Evolutionary conservation across 495 filamentous ascomycete genomes (phyloP).

Genomic region (Cryomyces antarcticus): DNA sequence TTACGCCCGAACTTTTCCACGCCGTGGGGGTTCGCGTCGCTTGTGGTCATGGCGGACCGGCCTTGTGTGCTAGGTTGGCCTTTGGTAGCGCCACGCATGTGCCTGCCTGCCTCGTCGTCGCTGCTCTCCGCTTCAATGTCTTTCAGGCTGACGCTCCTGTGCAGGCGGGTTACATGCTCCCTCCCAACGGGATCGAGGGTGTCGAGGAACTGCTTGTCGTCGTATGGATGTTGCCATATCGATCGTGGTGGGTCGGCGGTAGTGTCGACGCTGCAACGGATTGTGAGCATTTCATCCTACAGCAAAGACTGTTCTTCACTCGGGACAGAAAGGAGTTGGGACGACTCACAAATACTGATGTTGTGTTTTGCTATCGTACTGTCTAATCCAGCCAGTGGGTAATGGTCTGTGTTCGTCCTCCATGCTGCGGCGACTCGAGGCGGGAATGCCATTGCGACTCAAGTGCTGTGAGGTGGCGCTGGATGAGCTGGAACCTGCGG

Average conservation of each 20-base stretch:
- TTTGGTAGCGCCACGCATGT: not conserved
- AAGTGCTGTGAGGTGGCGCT: constrained; percentile 1
- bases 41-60: constrained; percentile 3
- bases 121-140: constrained; percentile 23
- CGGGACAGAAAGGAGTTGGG: no score
- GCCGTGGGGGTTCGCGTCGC: constrained; percentile 6
- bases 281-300: no score
- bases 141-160: constrained; percentile 15
- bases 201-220: constrained; percentile 25
- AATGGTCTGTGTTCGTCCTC: constrained; percentile 27
- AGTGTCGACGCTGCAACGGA: constrained; percentile 20
- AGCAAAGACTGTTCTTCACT: no score
- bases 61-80: not conserved
- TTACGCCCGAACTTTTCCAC: constrained; percentile 22
- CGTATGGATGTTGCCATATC: constrained; percentile 32
- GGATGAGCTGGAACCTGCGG: constrained; percentile 3
- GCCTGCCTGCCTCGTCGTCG: constrained; percentile 19
- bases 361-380: constrained; percentile 21
- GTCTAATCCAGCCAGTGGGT: constrained; percentile 25
- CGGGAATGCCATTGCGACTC: constrained; percentile 23
- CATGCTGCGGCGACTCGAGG: constrained; percentile 24
- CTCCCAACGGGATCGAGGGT: constrained; percentile 20
- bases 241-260: constrained; percentile 23
- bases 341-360: constrained; percentile 25
- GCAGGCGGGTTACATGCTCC: constrained; percentile 15